Conservation (phyloP, 2,329 filamentous ascomycete species). For the Cladophialophora immunda region DNA sequence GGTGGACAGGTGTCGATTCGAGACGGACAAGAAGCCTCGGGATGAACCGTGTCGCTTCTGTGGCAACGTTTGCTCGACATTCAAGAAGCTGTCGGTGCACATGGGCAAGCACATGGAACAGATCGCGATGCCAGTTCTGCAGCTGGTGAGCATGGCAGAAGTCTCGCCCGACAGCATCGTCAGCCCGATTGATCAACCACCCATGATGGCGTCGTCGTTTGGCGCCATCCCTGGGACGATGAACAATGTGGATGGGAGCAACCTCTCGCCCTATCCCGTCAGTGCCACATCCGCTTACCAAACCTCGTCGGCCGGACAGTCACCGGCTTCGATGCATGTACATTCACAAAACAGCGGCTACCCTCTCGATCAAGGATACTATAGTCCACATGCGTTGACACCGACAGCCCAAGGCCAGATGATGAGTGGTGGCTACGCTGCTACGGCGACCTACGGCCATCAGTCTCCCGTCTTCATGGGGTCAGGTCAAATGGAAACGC, state of each 20-base stretch:
- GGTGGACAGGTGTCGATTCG: constrained; percentile 78
- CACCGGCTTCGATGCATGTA: constrained; percentile 33
- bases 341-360: constrained; percentile 23
- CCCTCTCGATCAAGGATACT: constrained; percentile 26
- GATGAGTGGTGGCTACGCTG: constrained; percentile 15
- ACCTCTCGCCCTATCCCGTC: constrained; percentile 43
- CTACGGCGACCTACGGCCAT: constrained; percentile 12
- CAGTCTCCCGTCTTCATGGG: constrained; percentile 25
- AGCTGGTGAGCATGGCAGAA: constrained; percentile 55
- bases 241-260: constrained; percentile 39
- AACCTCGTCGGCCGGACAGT: constrained; percentile 40
- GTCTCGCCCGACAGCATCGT: constrained; percentile 67
- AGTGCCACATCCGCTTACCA: constrained; percentile 43
- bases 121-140: constrained; percentile 81
- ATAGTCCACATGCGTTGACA: constrained; percentile 30
- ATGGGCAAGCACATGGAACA: constrained; percentile 94
- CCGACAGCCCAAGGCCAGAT: constrained; percentile 17
- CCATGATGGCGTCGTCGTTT: constrained; percentile 49
- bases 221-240: constrained; percentile 17
- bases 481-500: constrained; percentile 1
- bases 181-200: constrained; percentile 69
- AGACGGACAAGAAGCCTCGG: constrained; percentile 70
- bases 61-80: constrained; percentile 78
- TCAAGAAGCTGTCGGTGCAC: constrained; percentile 95
- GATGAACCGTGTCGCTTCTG: constrained; percentile 90